Conservation (phyloP, 305 asterid species). For the Fraxinus dipetala region DNA sequence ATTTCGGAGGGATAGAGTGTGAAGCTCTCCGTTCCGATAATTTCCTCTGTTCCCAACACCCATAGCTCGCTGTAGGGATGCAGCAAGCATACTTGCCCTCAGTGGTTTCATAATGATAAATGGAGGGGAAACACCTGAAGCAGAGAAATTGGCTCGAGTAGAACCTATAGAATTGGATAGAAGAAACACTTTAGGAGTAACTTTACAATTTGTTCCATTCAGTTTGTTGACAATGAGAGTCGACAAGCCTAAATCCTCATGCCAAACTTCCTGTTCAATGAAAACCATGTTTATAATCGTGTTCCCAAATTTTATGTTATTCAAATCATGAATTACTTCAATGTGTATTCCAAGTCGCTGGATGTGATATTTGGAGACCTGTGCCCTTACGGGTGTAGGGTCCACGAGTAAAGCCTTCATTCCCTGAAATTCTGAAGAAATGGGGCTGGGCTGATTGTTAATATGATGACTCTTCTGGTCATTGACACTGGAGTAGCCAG, state of each 20-base stretch:
- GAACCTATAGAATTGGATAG: conserved; percentile 57
- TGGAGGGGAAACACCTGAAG: conserved; percentile 37
- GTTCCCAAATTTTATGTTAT: conserved; percentile 22
- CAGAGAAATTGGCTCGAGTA: conserved; percentile 27
- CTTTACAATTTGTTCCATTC: conserved; percentile 22
- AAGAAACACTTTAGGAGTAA: conserved; percentile 47
- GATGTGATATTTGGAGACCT: conserved; percentile 77
- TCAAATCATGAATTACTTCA: conserved; percentile 46
- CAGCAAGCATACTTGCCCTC: conserved; percentile 86
- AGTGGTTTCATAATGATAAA: conserved; percentile 66
- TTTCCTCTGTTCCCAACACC: conserved; percentile 59
- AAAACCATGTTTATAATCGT: conserved; percentile 45
- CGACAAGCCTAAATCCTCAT: conserved; percentile 36
- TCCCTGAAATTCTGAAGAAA: conserved; percentile 63
- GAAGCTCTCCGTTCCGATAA: conserved; percentile 48
- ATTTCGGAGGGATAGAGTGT: conserved; percentile 46
- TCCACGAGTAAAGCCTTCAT: conserved; percentile 79
- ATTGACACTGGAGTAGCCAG: conserved; percentile 29
- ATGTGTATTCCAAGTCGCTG: conserved; percentile 71
- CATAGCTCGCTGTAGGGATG: conserved; percentile 78
- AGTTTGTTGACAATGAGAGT: conserved; percentile 30
- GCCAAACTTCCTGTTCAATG: conserved; percentile 83
- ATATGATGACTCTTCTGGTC: conserved; percentile 38
- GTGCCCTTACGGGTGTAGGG: conserved; percentile 64
- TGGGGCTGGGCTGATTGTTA: conserved; percentile 28